Evolutionary conservation across 495 filamentous ascomycete genomes (phyloP).

Genomic region (Penicillium desertorum): DNA sequence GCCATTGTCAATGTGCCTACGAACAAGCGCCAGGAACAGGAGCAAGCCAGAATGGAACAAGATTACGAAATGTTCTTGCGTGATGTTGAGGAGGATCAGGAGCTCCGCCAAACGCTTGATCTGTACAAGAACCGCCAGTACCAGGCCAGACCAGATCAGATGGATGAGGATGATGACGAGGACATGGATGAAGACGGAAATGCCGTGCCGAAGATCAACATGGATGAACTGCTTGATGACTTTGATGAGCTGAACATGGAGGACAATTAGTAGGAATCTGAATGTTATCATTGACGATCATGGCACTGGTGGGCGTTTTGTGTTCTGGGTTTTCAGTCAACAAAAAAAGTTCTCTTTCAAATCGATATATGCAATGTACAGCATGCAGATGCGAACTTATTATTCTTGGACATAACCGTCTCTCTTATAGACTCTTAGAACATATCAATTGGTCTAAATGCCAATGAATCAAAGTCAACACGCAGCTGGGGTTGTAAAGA

Average conservation of each 20-base stretch:
- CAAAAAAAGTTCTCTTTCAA: constrained; percentile 21
- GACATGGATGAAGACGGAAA: constrained; percentile 62
- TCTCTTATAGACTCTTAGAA: background rate
- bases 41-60: constrained; percentile 77
- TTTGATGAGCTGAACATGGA: constrained; percentile 64
- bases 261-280: constrained; percentile 38
- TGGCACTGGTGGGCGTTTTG: constrained; percentile 31
- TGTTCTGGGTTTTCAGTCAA: constrained; percentile 14
- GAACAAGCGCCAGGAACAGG: constrained; percentile 62
- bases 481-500: background rate
- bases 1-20: constrained; percentile 24
- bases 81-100: constrained; percentile 93
- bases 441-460: background rate
- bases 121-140: constrained; percentile 72
- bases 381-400: constrained; percentile 1
- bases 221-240: constrained; percentile 86
- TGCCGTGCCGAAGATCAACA: constrained; percentile 64
- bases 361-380: constrained; percentile 19
- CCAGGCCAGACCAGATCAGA: constrained; percentile 53
- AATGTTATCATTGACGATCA: constrained; percentile 34
- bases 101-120: constrained; percentile 77
- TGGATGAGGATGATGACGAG: constrained; percentile 59
- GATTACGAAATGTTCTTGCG: constrained; percentile 97
- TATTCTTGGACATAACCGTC: background rate
- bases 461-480: background rate